phyloP scores from a whole-genome alignment of 768 basidiomycete species.

The Dentipellis fragilis region DNA sequence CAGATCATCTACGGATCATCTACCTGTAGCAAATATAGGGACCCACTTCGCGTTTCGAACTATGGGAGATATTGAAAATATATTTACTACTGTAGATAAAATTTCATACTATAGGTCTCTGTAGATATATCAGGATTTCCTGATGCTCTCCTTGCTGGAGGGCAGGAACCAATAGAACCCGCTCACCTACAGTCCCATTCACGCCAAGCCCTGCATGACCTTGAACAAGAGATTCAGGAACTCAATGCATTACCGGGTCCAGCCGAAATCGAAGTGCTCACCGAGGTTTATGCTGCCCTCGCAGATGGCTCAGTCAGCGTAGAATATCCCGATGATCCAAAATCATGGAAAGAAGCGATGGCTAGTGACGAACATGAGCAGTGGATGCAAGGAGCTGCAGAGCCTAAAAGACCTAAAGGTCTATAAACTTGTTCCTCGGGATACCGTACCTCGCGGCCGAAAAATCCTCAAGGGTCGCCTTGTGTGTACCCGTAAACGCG shows the following conservation, averaged over 20 bases:
- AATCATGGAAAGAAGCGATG: slow-evolving; percentile 14
- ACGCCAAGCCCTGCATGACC: background rate
- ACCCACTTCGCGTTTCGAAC: no score
- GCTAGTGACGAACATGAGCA: slow-evolving; percentile 6
- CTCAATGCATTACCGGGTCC: background rate
- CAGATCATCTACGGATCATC: no score
- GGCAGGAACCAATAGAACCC: background rate
- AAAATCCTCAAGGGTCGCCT: slow-evolving; percentile 17
- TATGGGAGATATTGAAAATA: no score
- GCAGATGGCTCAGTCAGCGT: slow-evolving; percentile 1
- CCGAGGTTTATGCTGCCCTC: background rate
- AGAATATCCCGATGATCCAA: slow-evolving; percentile 15
- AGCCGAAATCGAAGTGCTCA: background rate
- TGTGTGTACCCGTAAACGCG: slow-evolving; percentile 21
- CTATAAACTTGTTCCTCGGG: slow-evolving; percentile 14
- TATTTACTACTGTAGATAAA: no score
- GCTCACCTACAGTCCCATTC: background rate
- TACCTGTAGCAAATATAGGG: no score
- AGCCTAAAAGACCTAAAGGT: slow-evolving; percentile 11
- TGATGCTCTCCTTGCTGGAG: background rate
- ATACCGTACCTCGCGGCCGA: slow-evolving; percentile 13
- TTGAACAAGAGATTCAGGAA: background rate
- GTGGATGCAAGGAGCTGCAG: slow-evolving; percentile 18
- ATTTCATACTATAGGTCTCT: no score
- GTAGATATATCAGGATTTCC: no score